Conservation (phyloP, 805 yeast genomes). For the Metschnikowia drakensbergensis region DNA sequence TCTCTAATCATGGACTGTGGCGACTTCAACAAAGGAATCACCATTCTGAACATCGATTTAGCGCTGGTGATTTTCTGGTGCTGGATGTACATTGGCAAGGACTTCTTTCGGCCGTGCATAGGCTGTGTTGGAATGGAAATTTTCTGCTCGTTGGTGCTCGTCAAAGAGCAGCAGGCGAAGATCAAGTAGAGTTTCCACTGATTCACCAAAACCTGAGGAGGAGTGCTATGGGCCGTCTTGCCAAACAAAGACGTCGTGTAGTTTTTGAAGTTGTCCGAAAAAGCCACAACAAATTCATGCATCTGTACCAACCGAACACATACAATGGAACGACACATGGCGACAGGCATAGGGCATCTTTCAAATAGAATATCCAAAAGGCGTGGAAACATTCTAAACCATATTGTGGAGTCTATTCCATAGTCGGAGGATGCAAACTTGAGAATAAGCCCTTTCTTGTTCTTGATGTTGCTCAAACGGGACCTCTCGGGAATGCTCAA, state of each 20-base stretch:
- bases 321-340: slow-evolving; percentile 84
- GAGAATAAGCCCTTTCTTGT: slow-evolving; percentile 64
- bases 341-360: slow-evolving; percentile 88
- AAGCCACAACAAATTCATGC: slow-evolving; percentile 61
- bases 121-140: slow-evolving; percentile 49
- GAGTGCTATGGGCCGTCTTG: slow-evolving; percentile 28
- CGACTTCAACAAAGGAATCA: slow-evolving; percentile 72
- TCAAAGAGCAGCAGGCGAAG: slow-evolving; percentile 87
- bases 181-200: slow-evolving; percentile 89
- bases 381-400: slow-evolving; percentile 86
- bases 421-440: slow-evolving; percentile 85
- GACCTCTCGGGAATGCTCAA: slow-evolving; percentile 75
- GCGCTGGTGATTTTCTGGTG: slow-evolving; percentile 93
- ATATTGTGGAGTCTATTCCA: slow-evolving; percentile 94
- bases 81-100: slow-evolving; percentile 78
- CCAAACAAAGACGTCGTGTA: slow-evolving; percentile 36
- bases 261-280: slow-evolving; percentile 44
- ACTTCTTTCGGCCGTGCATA: slow-evolving; percentile 65
- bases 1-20: slow-evolving; percentile 70
- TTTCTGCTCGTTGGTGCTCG: slow-evolving; percentile 84
- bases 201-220: slow-evolving; percentile 69
- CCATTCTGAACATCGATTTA: slow-evolving; percentile 81
- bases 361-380: slow-evolving; percentile 69
- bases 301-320: slow-evolving; percentile 86
- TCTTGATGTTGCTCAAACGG: slow-evolving; percentile 60